Evolutionary conservation across 306 rosid genomes (phyloP).

Genomic region (Adenanthera pavonina): DNA sequence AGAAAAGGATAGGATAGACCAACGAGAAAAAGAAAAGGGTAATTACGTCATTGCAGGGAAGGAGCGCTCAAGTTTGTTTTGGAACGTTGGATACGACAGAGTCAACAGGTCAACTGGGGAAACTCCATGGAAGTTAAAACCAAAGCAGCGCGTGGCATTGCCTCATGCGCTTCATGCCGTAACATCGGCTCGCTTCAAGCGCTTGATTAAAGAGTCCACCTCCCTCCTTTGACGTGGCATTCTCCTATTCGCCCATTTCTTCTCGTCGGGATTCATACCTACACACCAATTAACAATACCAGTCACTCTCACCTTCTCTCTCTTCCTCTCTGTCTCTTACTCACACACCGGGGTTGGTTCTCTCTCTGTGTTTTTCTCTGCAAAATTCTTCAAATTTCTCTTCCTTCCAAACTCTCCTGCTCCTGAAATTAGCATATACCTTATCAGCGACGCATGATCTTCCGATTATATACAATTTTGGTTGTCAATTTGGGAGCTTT

Average conservation of each 20-base stretch:
- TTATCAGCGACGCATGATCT: conserved; percentile 55
- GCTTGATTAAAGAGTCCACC: conserved; percentile 44
- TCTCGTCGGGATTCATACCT: conserved; percentile 82
- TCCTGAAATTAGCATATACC: conserved; percentile 42
- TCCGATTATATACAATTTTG: conserved; percentile 40
- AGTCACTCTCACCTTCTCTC: conserved; percentile 50
- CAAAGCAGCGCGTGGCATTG: conserved; percentile 53
- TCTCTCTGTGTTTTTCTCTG: conserved; percentile 45
- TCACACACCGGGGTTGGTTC: conserved; percentile 18
- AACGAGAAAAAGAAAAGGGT: not conserved
- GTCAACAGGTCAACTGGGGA: conserved; percentile 12
- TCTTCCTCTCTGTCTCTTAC: conserved; percentile 35
- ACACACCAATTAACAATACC: conserved; percentile 60
- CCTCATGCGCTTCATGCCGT: conserved; percentile 40
- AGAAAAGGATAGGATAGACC: not conserved
- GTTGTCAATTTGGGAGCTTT: conserved; percentile 30
- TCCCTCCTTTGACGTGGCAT: conserved; percentile 55
- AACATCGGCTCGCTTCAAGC: conserved; percentile 18
- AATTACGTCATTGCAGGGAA: not conserved
- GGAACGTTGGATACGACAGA: not conserved
- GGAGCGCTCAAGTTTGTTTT: not conserved
- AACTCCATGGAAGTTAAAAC: not conserved
- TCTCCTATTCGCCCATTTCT: conserved; percentile 38
- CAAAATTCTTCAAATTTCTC: conserved; percentile 45
- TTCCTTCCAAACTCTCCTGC: conserved; percentile 29